phyloP scores from a whole-genome alignment of 441 rosid genomes.

The Gossypium schwendimanii region DNA sequence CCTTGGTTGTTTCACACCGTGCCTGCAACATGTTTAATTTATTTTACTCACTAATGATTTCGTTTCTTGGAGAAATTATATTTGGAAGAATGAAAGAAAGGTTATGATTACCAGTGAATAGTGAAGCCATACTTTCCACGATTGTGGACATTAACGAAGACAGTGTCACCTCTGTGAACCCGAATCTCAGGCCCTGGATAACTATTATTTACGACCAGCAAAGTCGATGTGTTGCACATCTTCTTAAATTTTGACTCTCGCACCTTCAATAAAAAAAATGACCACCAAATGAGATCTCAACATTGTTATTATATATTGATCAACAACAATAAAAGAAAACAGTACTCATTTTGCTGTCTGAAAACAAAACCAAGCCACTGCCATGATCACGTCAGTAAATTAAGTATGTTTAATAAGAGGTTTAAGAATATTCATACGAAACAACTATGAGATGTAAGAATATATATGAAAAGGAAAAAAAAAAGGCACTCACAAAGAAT shows the following conservation, averaged over 20 bases:
- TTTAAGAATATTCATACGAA: not conserved
- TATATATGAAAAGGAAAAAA: not conserved
- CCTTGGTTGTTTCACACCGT: constrained; percentile 56
- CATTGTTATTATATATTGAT: not conserved
- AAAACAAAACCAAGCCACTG: too few species aligned
- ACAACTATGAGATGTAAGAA: not conserved
- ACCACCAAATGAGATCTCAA: not conserved
- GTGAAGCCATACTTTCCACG: constrained; percentile 40
- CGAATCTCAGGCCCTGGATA: constrained; percentile 50
- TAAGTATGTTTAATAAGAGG: not conserved
- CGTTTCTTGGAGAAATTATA: not conserved
- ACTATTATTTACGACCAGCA: constrained; percentile 35
- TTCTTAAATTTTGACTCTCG: constrained; percentile 26
- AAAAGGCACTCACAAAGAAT: not conserved
- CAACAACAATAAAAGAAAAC: too few species aligned
- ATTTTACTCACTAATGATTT: not conserved
- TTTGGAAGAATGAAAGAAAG: not conserved
- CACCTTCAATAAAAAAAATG: constrained; percentile 6
- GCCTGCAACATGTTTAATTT: constrained; percentile 27
- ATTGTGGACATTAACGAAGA: constrained; percentile 40
- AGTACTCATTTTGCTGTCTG: too few species aligned
- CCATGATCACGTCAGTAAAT: not conserved
- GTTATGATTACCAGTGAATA: constrained; percentile 40
- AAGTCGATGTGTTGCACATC: constrained; percentile 27
- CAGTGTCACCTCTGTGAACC: constrained; percentile 37